These are phyloP conservation scores for Fusarium sulawesiense DNA, from an alignment of 2,329 filamentous ascomycete species.

Conservation along the genomic window DNA sequence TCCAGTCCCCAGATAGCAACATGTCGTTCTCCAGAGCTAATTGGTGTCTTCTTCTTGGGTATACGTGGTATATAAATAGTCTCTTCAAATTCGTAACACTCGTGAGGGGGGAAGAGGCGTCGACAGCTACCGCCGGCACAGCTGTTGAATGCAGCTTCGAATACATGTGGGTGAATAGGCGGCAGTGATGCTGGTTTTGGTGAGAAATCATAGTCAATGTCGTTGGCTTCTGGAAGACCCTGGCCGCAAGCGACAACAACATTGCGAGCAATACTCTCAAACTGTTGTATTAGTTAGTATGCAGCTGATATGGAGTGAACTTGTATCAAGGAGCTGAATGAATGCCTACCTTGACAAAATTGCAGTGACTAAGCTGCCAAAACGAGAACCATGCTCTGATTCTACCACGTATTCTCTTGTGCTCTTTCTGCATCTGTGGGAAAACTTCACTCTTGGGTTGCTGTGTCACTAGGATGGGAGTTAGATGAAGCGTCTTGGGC, in stretches of 20 bases:
- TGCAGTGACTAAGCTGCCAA: slow-evolving; percentile 18
- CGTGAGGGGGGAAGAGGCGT: not conserved
- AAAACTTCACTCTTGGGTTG: slow-evolving; percentile 1
- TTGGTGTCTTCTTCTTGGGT: slow-evolving; percentile 12
- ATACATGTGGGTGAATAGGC: slow-evolving; percentile 7
- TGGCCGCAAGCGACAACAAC: slow-evolving; percentile 14
- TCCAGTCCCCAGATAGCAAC: slow-evolving; percentile 10
- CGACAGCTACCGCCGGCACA: slow-evolving; percentile 4
- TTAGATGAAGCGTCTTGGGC: slow-evolving; percentile 5
- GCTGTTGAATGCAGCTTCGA: slow-evolving; percentile 20
- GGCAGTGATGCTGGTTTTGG: slow-evolving; percentile 14
- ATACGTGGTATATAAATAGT: slow-evolving; percentile 14
- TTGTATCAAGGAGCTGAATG: not conserved
- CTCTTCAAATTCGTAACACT: slow-evolving; percentile 19
- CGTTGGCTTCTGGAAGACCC: not conserved
- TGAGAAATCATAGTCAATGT: slow-evolving; percentile 8
- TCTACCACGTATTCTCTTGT: slow-evolving; percentile 1
- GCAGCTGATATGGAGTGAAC: no score
- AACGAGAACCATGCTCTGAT: slow-evolving; percentile 12
- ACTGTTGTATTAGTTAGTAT: not conserved
- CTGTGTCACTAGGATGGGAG: not conserved
- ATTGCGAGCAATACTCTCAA: slow-evolving; percentile 5
- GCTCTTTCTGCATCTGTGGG: not conserved
- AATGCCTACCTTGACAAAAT: slow-evolving; percentile 13
- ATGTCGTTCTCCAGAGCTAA: not conserved